These are phyloP conservation scores for Juglanconis sp. DNA, from an alignment of 2,329 filamentous ascomycete genomes.

Conservation along the genomic window DNA sequence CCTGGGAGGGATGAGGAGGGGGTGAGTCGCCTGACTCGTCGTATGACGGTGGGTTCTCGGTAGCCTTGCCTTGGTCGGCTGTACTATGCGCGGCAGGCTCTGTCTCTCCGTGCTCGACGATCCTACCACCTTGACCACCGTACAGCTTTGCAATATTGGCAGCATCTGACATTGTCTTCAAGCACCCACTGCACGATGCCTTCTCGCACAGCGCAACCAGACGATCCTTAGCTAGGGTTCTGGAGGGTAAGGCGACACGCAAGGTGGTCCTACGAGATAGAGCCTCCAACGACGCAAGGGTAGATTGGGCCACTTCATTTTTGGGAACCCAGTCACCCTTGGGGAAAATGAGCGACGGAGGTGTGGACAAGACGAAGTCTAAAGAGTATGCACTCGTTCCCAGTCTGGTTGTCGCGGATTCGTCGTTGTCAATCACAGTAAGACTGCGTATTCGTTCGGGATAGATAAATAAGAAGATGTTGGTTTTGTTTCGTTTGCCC, in stretches of 20 bases:
- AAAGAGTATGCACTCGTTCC: constrained; percentile 3
- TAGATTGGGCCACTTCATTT: constrained; percentile 4
- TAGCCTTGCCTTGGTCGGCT: background rate
- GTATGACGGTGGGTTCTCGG: constrained; percentile 11
- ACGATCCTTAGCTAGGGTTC: background rate
- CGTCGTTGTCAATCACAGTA: constrained; percentile 1
- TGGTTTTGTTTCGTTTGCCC: constrained; percentile 15
- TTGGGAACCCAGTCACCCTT: constrained; percentile 4
- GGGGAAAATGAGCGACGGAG: constrained; percentile 6
- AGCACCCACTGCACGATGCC: background rate
- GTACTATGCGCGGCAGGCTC: background rate
- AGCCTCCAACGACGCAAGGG: background rate
- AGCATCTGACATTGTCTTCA: constrained; percentile 2
- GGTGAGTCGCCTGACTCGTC: constrained; percentile 1
- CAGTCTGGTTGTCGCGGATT: background rate
- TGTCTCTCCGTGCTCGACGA: background rate
- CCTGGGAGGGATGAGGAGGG: background rate
- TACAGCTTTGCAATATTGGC: constrained; percentile 12
- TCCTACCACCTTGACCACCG: constrained; percentile 10
- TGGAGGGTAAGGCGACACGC: constrained; percentile 5
- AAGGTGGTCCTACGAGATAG: constrained; percentile 1
- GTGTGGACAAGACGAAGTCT: background rate
- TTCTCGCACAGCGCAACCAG: constrained; percentile 6
- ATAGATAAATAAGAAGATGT: constrained; percentile 10
- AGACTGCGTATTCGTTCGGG: constrained; percentile 12